Evolutionary conservation across 495 filamentous ascomycete genomes (phyloP).

Genomic region (Hypomontagnella submonticulosa): DNA sequence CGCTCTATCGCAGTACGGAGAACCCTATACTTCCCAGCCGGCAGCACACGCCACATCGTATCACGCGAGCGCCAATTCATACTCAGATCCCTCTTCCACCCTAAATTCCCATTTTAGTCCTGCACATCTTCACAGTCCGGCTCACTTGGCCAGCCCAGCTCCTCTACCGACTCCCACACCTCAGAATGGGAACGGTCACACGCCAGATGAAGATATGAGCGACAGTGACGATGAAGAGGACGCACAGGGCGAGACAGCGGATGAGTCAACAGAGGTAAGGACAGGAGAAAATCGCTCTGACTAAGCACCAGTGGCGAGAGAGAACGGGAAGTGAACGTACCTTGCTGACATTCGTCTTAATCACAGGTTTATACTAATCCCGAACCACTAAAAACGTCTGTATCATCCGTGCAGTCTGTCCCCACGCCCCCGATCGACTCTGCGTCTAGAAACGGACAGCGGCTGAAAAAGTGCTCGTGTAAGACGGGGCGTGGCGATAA

Average conservation of each 20-base stretch:
- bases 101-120: conserved; percentile 44
- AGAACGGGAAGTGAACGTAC: neutral
- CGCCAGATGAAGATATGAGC: conserved; percentile 37
- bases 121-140: conserved; percentile 39
- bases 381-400: conserved; percentile 33
- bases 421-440: conserved; percentile 44
- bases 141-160: conserved; percentile 37
- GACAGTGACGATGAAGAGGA: conserved; percentile 48
- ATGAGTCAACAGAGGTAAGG: conserved; percentile 48
- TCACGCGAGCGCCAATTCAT: conserved; percentile 40
- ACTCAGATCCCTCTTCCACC: conserved; percentile 36
- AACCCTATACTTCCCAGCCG: conserved; percentile 44
- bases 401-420: conserved; percentile 38
- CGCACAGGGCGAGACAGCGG: conserved; percentile 45
- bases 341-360: conserved; percentile 15
- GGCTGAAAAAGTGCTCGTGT: conserved; percentile 42
- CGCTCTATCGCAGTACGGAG: conserved; percentile 39
- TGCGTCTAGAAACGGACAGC: conserved; percentile 27
- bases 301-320: neutral
- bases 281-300: neutral
- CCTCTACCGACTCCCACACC: conserved; percentile 40
- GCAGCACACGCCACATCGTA: conserved; percentile 39
- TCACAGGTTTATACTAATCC: conserved; percentile 43
- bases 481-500: conserved; percentile 48
- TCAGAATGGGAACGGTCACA: conserved; percentile 40